Evolutionary conservation across 306 rosid genomes (phyloP), one percentile per base, ranked within the genome.

Genomic region (Prunus davidiana): DNA sequence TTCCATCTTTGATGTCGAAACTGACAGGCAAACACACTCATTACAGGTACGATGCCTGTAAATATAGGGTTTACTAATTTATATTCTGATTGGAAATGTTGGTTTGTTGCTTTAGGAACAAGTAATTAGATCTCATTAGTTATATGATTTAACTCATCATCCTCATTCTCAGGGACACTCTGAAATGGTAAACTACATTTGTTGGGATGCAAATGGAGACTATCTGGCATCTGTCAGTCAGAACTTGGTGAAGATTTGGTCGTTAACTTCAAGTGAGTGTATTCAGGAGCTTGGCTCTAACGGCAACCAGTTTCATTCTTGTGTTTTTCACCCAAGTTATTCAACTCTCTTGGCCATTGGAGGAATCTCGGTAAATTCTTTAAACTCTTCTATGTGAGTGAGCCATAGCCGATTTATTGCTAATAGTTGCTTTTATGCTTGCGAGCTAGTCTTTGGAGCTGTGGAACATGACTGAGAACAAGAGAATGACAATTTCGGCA

Each of bases 291-390:
- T 94, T 69, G 61, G 66, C 81, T 82, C 95, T 67, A 85, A 85
- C 32, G 94, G 96, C 72, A 88, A 89, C 87, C 75, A 74, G 79
- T 91, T 82, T 74, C 90, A 90, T 75, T 90, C 97, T 43, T 88
- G 97, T 49, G 89, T 91, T 80, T 94, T 94, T 84, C 98, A 94
- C 67, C 98, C 98, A 79, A 86, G 90, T 84, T 91, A 91, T 86
- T 76, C 95, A 38, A 84, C 86, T 45, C 91, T 94, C 50, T 77
- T 94, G 87, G 97, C 90, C 71, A 85, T 94, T 47, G 98, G 98
- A 41, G 94, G 95, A 54, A 90, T 81, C 84, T 91, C 91, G 86
- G 98, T 93, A 84, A 72, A 64, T 74, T 71, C 77, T 74, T 74
- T 64, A n/a, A 51, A 27, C 51, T 78, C 22, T 78, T 32, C 20